Evolutionary conservation across 139 green algal species (phyloP), one percentile per base, ranked within the genome.

Genomic region (Medakamo hakoo): DNA sequence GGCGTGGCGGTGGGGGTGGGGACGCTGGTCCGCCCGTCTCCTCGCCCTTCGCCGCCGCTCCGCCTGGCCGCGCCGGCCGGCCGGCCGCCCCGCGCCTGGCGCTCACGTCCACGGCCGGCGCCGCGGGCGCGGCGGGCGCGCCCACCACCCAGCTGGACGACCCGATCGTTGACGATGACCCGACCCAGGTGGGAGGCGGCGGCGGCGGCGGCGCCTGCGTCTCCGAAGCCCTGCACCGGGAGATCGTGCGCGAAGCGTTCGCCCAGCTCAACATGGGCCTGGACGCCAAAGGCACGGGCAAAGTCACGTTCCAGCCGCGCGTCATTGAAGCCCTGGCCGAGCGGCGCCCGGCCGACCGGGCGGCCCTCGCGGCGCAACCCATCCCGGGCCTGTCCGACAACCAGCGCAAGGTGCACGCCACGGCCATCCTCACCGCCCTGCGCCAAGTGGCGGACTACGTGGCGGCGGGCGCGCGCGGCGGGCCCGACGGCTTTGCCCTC

Each of bases 241-340:
- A 66, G 23, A 64, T 69, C 16, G 58, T 70, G 65, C 74, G 79
- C 26, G 66, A 65, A 27, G 63, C 26, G 30, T 40, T 29, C 26
- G 56, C 49, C 40, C 40, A 52, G 40, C 40, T 52, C 40, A 52
- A 52, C 40, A 16, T 52, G 40, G 40, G 9, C 9, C 40, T 52
- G 40, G 40, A 52, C 40, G 40, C 9, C 40, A 9, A 52, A 16
- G 9, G 40, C 40, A 16, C 40, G 40, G 40, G 9, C 40, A n/a
- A n/a, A n/a, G 40, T 52, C 40, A 16, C 40, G 40, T 16, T 52
- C 9, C 40, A 9, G 40, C 40, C 40, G 9, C 23, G 60, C 27
- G 59, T 49, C 1, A 30, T 67, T 18, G 48, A 28, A 14, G 56
- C 9, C 9, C 40, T 66, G 24, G 62, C 62, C 19, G 40, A 30